Conservation (phyloP, 1,284 basidiomycete species). For the Phellopilus nigrolimitatus region DNA sequence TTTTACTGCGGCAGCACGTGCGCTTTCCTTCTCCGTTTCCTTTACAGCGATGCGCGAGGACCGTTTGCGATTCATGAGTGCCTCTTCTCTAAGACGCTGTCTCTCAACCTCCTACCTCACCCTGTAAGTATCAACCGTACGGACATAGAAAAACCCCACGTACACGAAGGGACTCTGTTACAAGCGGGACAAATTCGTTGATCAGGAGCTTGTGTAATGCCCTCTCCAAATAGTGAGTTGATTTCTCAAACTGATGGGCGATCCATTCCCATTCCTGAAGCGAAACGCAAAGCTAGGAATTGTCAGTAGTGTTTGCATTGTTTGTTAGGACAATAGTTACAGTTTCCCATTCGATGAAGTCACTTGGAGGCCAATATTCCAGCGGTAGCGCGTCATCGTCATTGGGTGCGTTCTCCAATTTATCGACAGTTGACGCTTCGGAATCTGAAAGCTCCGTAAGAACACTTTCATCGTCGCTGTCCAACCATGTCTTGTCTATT, state of each 20-base stretch:
- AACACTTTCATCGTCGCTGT: constrained; percentile 59
- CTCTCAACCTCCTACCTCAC: constrained; percentile 54
- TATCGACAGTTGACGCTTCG: constrained; percentile 1
- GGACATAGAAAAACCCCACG: constrained; percentile 24
- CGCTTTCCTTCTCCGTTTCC: constrained; percentile 69
- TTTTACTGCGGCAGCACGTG: constrained; percentile 45
- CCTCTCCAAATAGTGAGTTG: constrained; percentile 76
- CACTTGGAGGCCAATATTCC: constrained; percentile 32
- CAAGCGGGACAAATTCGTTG: constrained; percentile 59
- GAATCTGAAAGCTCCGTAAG: constrained; percentile 62
- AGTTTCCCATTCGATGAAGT: constrained; percentile 81
- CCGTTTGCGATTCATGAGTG: constrained; percentile 73
- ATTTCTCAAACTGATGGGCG: constrained; percentile 63
- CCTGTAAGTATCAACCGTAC: constrained; percentile 1
- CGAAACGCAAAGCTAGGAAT: constrained; percentile 68
- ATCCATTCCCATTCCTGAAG: constrained; percentile 77
- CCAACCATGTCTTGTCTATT: constrained; percentile 44
- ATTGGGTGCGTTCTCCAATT: constrained; percentile 24
- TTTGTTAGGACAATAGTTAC: constrained; percentile 38
- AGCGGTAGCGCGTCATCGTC: constrained; percentile 18
- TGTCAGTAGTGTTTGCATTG: constrained; percentile 4
- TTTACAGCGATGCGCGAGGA: constrained; percentile 78
- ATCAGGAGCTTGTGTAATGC: constrained; percentile 66
- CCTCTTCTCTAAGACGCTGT: constrained; percentile 58
- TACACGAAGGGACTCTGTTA: constrained; percentile 62